Evolutionary conservation across 176 grass and related monocot species (phyloP), one percentile per base, ranked within the genome.

Genomic region (Juncus inflexus): DNA sequence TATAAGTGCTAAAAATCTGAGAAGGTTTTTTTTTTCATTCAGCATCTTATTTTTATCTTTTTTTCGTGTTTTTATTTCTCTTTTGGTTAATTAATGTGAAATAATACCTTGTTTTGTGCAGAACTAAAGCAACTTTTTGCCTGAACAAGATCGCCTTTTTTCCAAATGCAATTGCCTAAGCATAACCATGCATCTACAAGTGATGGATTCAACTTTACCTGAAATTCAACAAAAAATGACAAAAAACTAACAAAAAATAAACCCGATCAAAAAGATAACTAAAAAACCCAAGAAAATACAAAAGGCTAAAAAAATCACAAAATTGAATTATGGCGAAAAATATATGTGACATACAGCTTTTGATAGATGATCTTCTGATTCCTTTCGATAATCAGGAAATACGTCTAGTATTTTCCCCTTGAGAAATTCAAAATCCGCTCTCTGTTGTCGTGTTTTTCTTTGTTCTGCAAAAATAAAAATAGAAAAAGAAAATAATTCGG

Each of bases 181-280:
- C 84, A 86, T 83, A 96, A 38, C 91, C 84, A 91, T 47, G 87
- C 87, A 86, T 96, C 87, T 67, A 87, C 74, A 73, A 96, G 87
- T 74, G 87, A 91, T 81, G 91, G 87, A 72, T 88, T 96, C 81
- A 96, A 72, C 87, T 96, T 96, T 67, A 96, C 91, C 91, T 96
- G 86, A 70, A 76, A 83, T 19, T 43, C 6, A 69, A 43, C 65
- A 6, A 35, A 69, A 40, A 54, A 12, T 50, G n/a, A 58, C 72
- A 42, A 83, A 73, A 28, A 63, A 3, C 51, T 62, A 37, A 63
- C 36, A 7, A 10, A 52, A 19, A 53, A 58, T 53, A 12, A 67
- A 53, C 43, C 10, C 9, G 37, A 67, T 53, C 15, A 67, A 67
- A 35, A 16, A 19, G 14, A 67, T 7, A 52, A 3, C 35, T 52